These are phyloP conservation scores for Canariomyces notabilis DNA, from an alignment of 2,329 filamentous ascomycete species.

Conservation along the genomic window DNA sequence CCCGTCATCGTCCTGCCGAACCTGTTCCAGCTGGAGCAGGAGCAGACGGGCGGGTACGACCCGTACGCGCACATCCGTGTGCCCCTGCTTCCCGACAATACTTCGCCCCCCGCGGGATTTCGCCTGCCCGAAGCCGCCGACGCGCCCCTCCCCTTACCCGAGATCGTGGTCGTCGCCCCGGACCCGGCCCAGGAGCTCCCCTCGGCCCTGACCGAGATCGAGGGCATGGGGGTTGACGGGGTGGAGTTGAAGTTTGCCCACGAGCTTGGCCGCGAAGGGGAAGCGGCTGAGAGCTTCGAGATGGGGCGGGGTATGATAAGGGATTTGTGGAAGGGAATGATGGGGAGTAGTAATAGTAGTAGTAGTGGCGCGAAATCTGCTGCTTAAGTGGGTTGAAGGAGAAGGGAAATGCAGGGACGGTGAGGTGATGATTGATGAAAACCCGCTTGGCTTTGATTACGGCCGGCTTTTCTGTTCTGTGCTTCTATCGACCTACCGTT, in stretches of 20 bases:
- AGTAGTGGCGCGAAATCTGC: slow-evolving; percentile 26
- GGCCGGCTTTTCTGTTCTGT: neutral
- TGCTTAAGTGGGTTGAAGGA: slow-evolving; percentile 17
- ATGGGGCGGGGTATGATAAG: slow-evolving; percentile 43
- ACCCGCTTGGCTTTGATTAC: neutral
- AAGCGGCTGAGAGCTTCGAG: slow-evolving; percentile 21
- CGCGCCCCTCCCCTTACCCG: slow-evolving; percentile 36
- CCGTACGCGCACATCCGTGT: slow-evolving; percentile 45
- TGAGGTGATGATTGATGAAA: neutral
- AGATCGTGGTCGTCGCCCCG: slow-evolving; percentile 53
- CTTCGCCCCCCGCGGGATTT: slow-evolving; percentile 36
- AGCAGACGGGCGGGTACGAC: slow-evolving; percentile 26
- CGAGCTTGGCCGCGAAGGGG: slow-evolving; percentile 24
- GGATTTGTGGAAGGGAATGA: slow-evolving; percentile 52
- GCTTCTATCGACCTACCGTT: neutral
- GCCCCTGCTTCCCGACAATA: slow-evolving; percentile 58
- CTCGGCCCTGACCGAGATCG: slow-evolving; percentile 52
- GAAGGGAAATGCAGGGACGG: neutral
- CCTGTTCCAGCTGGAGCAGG: slow-evolving; percentile 28
- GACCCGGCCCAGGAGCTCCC: slow-evolving; percentile 50
- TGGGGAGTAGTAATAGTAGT: slow-evolving; percentile 33
- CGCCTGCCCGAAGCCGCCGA: slow-evolving; percentile 41
- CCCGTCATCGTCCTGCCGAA: slow-evolving; percentile 50
- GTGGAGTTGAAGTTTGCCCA: slow-evolving; percentile 52
- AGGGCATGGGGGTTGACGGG: slow-evolving; percentile 53